Conservation (phyloP, 1,284 basidiomycete species). For the Cryptococcus hybrid region DNA sequence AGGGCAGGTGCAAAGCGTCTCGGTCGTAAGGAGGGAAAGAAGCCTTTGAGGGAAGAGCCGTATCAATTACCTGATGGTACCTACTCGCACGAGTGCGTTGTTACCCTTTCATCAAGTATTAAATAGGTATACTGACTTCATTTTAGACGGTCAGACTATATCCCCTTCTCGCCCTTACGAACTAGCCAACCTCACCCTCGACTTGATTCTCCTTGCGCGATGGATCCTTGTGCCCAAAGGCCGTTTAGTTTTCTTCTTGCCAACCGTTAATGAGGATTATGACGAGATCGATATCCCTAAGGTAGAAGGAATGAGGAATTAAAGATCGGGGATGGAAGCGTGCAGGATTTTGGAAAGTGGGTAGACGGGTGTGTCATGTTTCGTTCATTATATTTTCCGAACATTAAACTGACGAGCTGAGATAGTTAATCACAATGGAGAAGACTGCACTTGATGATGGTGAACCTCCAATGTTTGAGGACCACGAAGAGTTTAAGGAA, state of each 20-base stretch:
- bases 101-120: background rate
- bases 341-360: slow-evolving; percentile 96
- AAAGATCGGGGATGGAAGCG: slow-evolving; percentile 77
- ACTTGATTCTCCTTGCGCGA: slow-evolving; percentile 78
- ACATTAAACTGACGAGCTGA: background rate
- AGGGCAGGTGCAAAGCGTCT: slow-evolving; percentile 93
- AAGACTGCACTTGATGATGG: slow-evolving; percentile 59
- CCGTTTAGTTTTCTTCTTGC: slow-evolving; percentile 91
- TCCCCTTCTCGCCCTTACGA: slow-evolving; percentile 92
- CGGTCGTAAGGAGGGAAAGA: slow-evolving; percentile 59
- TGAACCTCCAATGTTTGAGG: slow-evolving; percentile 36
- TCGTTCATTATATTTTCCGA: background rate
- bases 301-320: slow-evolving; percentile 69
- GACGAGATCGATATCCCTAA: slow-evolving; percentile 75
- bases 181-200: slow-evolving; percentile 75
- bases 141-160: slow-evolving; percentile 64
- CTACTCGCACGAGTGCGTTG: slow-evolving; percentile 47
- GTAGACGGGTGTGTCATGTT: slow-evolving; percentile 66
- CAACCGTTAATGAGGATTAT: slow-evolving; percentile 87
- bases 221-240: slow-evolving; percentile 83
- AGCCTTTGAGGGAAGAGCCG: slow-evolving; percentile 43
- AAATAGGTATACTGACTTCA: background rate
- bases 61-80: slow-evolving; percentile 44
- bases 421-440: slow-evolving; percentile 81
- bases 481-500: slow-evolving; percentile 25